Conservation (phyloP, 768 basidiomycete genomes). For the Leccinum barrowsii region DNA sequence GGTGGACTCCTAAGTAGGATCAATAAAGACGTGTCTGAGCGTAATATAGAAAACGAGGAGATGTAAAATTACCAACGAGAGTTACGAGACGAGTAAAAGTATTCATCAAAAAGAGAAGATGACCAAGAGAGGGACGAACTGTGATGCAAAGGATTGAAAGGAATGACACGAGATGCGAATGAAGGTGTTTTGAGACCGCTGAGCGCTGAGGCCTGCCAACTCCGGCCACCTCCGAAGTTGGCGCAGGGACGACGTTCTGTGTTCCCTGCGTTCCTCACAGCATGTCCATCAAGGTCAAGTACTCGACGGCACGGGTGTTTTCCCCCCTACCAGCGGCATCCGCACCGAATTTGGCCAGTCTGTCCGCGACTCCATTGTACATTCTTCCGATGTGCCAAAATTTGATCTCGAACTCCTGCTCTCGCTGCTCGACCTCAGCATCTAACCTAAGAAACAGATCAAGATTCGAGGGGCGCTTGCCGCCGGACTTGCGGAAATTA, state of each 20-base stretch:
- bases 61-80: too few relatives aligned
- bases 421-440: neutral
- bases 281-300: neutral
- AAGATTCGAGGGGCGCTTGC: constrained; percentile 2
- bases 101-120: too few relatives aligned
- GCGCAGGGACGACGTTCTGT: neutral
- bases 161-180: too few relatives aligned
- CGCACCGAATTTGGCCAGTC: constrained; percentile 13
- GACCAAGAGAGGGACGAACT: too few relatives aligned
- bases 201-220: neutral
- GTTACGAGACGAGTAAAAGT: too few relatives aligned
- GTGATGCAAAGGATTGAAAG: too few relatives aligned
- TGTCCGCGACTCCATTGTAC: constrained; percentile 25
- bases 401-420: constrained; percentile 11
- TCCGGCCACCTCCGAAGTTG: neutral
- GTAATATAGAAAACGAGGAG: too few relatives aligned
- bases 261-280: neutral
- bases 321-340: neutral
- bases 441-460: constrained; percentile 7
- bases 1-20: too few relatives aligned
- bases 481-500: neutral
- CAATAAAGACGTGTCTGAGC: too few relatives aligned
- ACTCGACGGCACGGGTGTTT: neutral
- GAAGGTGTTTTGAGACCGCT: too few relatives aligned
- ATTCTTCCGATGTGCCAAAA: constrained; percentile 27